Evolutionary conservation across 192 early-diverging fungal genomes (phyloP).

Genomic region (Podila clonocystis): DNA sequence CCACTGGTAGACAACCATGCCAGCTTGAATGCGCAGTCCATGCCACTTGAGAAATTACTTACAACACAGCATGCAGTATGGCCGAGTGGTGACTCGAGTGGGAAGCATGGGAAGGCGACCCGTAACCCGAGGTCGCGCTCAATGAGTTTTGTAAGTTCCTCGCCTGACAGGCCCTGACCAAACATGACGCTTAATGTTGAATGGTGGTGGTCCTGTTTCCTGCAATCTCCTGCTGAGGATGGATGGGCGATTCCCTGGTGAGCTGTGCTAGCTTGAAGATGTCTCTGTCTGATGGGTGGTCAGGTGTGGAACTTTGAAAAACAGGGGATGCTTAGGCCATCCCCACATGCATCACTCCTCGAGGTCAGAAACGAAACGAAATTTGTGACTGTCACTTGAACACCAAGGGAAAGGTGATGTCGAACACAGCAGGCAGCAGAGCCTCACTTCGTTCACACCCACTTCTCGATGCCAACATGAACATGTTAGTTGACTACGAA

Average conservation of each 20-base stretch:
- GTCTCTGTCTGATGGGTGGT: neutral
- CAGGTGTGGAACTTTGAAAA: neutral
- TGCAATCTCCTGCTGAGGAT: neutral
- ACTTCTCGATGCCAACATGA: constrained; percentile 14
- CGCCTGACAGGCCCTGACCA: constrained; percentile 31
- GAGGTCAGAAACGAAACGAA: neutral
- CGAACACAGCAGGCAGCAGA: neutral
- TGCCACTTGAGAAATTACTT: neutral
- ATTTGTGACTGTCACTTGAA: too few species aligned
- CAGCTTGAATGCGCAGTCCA: neutral
- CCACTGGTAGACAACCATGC: neutral
- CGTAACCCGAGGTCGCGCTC: constrained; percentile 60
- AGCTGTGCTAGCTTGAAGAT: too few species aligned
- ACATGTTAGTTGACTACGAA: constrained; percentile 27
- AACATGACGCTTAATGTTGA: constrained; percentile 16
- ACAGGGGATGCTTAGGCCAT: neutral
- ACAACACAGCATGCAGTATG: constrained; percentile 66
- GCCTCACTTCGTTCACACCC: too few species aligned
- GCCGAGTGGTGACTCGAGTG: constrained; percentile 54
- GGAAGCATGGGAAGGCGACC: constrained; percentile 65
- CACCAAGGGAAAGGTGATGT: neutral
- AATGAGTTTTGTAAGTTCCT: constrained; percentile 53
- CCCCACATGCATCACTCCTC: neutral
- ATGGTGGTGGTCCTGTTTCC: too few species aligned
- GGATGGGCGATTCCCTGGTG: neutral